These are phyloP conservation scores for Poteriospumella lacustris DNA, from an alignment of 108 stramenopile species.

Conservation along the genomic window DNA sequence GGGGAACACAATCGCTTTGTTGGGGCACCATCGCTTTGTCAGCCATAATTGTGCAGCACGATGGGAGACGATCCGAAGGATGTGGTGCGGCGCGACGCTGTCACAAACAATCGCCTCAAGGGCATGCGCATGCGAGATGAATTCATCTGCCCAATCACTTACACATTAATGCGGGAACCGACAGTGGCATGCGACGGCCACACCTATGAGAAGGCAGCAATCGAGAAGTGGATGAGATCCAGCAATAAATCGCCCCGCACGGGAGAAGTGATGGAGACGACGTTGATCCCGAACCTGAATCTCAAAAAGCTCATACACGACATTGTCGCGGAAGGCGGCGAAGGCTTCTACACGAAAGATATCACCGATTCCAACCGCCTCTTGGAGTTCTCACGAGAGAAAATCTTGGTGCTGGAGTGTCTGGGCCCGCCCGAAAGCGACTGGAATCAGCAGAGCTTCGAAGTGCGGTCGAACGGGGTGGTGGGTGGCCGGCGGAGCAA, in stretches of 20 bases:
- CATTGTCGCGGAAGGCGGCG: conserved; percentile 47
- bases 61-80: neutral
- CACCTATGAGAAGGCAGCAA: conserved; percentile 44
- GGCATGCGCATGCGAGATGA: conserved; percentile 50
- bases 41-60: too few relatives aligned
- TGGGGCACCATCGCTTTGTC: too few relatives aligned
- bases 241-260: conserved; percentile 43
- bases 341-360: conserved; percentile 41
- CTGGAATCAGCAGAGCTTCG: conserved; percentile 50
- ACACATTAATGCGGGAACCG: conserved; percentile 50
- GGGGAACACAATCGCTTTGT: too few relatives aligned
- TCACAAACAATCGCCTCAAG: conserved; percentile 1
- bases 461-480: conserved; percentile 34
- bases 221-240: conserved; percentile 45
- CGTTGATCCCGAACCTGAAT: conserved; percentile 71
- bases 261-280: conserved; percentile 39
- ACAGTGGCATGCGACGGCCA: conserved; percentile 48
- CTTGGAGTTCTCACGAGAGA: conserved; percentile 15
- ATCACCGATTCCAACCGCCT: neutral
- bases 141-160: conserved; percentile 54
- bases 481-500: conserved; percentile 39
- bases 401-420: conserved; percentile 33
- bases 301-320: conserved; percentile 46
- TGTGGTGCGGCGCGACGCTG: neutral
- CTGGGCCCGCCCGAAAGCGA: conserved; percentile 49